Base-by-base conservation (phyloP, 495 filamentous ascomycete genomes). In the Astrothelium macrocarpum region DNA sequence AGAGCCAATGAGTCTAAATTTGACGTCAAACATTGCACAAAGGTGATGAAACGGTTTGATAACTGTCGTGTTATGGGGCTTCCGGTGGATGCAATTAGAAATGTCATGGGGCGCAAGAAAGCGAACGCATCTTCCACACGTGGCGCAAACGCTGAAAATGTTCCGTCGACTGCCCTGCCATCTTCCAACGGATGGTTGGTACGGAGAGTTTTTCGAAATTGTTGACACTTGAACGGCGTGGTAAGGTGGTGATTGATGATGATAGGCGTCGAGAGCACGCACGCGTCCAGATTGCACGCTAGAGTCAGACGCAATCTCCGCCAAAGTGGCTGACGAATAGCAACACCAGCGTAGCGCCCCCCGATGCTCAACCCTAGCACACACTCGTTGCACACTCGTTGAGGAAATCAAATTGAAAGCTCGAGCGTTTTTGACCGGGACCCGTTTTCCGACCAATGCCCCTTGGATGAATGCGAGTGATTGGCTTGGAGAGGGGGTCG, bases 371-470 rank as follows among this genome's bases (percentile, higher is more conserved):
- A n/a, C n/a, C n/a, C n/a, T n/a, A n/a, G n/a, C n/a, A n/a, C n/a
- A n/a, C n/a, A n/a, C n/a, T n/a, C n/a, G n/a, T n/a, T n/a, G n/a
- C n/a, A n/a, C 5, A 25, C 49, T 56, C 9, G 23, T 56, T 56
- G 7, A 9, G 49, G 49, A 56, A 32, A 56, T 56, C 49, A 56
- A n/a, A n/a, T n/a, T n/a, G n/a, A n/a, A 56, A 9, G 49, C 49
- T 16, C 29, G 49, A 28, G 25, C 2, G 34, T 28, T n/a, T 5
- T 56, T 9, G 49, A 11, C 23, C 20, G 49, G 49, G 49, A 20
- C 49, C 25, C 49, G 49, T 56, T 26, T 56, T 25, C 29, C 23
- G 49, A 56, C 49, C 49, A 56, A 56, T 56, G 5, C 49, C n/a
- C n/a, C 20, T 26, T 1, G 5, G 49, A 29, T 56, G 9, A 49